phyloP scores from a whole-genome alignment of 768 basidiomycete species.

The Rhodosporidiobolus odoratus region DNA sequence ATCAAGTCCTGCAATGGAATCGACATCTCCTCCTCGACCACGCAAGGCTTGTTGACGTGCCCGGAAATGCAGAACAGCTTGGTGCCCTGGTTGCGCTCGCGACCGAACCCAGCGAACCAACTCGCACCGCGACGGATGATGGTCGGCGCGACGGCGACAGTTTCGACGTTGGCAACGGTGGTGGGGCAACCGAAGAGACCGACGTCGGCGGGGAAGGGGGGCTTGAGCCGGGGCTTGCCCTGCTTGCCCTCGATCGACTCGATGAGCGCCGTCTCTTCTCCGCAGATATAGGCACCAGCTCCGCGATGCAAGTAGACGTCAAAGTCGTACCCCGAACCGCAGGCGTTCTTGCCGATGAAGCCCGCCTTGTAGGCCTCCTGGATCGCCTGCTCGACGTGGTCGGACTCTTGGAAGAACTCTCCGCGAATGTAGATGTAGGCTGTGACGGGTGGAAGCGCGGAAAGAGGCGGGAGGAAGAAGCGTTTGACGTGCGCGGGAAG shows the following conservation, averaged over 20 bases:
- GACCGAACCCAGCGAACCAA: slow-evolving; percentile 91
- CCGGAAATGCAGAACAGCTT: slow-evolving; percentile 95
- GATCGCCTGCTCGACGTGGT: slow-evolving; percentile 90
- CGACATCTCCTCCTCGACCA: slow-evolving; percentile 98
- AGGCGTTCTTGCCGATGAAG: slow-evolving; percentile 81
- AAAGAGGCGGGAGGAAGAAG: neutral
- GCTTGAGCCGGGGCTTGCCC: slow-evolving; percentile 94
- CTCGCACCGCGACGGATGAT: slow-evolving; percentile 80
- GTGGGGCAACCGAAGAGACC: slow-evolving; percentile 95
- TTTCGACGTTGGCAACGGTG: slow-evolving; percentile 97
- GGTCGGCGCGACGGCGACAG: slow-evolving; percentile 93
- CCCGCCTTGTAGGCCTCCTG: slow-evolving; percentile 87
- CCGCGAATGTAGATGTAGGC: slow-evolving; percentile 99
- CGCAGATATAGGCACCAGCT: slow-evolving; percentile 97
- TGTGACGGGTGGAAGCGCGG: slow-evolving; percentile 24
- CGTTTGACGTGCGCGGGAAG: too few species aligned
- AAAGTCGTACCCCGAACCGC: slow-evolving; percentile 87
- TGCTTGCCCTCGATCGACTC: slow-evolving; percentile 97
- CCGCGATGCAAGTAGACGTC: slow-evolving; percentile 98
- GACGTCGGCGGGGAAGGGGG: slow-evolving; percentile 97
- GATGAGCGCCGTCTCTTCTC: slow-evolving; percentile 96
- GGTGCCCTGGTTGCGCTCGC: slow-evolving; percentile 90
- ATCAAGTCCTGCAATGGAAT: slow-evolving; percentile 88
- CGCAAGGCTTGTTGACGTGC: slow-evolving; percentile 96
- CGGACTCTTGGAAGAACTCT: slow-evolving; percentile 93